A percentile compares a stretch with the other conserved stretches of the same genome.
Conservation (phyloP, 2,329 filamentous ascomycete species). For the Moelleriella libera region DNA sequence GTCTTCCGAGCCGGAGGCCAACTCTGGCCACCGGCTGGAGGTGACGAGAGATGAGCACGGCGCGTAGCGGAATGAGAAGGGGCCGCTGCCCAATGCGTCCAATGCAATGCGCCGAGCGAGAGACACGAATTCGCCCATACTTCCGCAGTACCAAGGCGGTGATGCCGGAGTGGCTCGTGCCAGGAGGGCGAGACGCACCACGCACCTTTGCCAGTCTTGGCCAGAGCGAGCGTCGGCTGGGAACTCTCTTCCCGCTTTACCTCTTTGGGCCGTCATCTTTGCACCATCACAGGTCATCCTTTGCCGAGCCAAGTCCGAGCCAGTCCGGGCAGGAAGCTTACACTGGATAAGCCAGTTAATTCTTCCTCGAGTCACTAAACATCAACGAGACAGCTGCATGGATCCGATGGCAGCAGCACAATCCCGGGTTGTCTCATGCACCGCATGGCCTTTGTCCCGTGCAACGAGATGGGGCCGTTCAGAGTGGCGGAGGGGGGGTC, state of each 20-base stretch:
- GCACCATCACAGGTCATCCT: neutral
- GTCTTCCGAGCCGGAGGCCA: too few relatives aligned
- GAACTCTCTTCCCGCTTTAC: too few relatives aligned
- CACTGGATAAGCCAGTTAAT: neutral
- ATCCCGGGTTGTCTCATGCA: neutral
- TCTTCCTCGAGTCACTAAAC: neutral
- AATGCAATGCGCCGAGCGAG: neutral
- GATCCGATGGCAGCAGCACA: neutral
- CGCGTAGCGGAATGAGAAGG: neutral
- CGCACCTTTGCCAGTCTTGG: neutral
- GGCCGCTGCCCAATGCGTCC: neutral
- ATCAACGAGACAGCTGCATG: neutral
- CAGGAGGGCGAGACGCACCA: neutral
- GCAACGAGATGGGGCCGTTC: neutral
- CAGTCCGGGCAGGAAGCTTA: neutral
- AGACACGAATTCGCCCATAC: neutral
- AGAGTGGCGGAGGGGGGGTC: neutral
- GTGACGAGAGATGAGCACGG: neutral
- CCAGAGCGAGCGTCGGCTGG: neutral
- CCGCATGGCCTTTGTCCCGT: neutral
- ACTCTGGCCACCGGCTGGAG: too few relatives aligned
- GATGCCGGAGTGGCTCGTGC: neutral
- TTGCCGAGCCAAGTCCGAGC: conserved; percentile 6
- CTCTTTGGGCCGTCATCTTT: neutral
- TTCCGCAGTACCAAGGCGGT: neutral